Base-by-base conservation (phyloP, 129 eudicot genomes). In the Erigeron canadensis region DNA sequence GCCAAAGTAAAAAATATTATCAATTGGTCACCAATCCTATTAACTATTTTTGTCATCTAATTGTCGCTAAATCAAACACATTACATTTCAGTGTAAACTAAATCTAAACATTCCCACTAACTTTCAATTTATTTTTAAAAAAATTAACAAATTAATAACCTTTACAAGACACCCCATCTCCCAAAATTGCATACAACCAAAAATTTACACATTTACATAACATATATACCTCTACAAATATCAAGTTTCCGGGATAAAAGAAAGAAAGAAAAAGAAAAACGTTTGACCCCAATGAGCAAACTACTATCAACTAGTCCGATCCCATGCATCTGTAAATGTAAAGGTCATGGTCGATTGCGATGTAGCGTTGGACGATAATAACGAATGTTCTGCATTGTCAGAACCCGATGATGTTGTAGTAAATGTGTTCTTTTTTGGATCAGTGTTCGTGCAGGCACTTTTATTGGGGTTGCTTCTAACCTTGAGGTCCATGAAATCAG, bases 401-500 rank as follows among this genome's bases (percentile, higher is more conserved):
- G 87, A 79, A 60, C 87, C 84, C 0, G 95, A 81, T 18, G 91
- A 85, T 37, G 63, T 70, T 37, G 67, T 79, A 44, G 53, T 81
- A 44, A 39, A 70, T 16, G 76, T 65, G 59, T 45, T 66, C 67
- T 71, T 77, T 44, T 70, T 78, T 23, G 41, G 67, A 53, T 78
- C 67, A 42, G 53, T 62, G 59, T 67, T 81, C 1, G 34, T 48
- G 21, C 57, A 59, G n/a, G 71, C 54, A 61, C 79, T 67, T 34
- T 75, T 65, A 69, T 77, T 65, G 0, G 90, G 87, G 69, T 41
- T 67, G 72, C 70, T 82, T 79, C 79, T 85, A 21, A 89, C 66
- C 64, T 85, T 89, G 61, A 93, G 80, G 69, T 93, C 95, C 90
- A 90, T 89, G 84, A 93, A 86, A 78, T 93, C 98, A 5, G 96